phyloP scores from a whole-genome alignment of 139 green algal genomes.

The Coelastrella sp. region DNA sequence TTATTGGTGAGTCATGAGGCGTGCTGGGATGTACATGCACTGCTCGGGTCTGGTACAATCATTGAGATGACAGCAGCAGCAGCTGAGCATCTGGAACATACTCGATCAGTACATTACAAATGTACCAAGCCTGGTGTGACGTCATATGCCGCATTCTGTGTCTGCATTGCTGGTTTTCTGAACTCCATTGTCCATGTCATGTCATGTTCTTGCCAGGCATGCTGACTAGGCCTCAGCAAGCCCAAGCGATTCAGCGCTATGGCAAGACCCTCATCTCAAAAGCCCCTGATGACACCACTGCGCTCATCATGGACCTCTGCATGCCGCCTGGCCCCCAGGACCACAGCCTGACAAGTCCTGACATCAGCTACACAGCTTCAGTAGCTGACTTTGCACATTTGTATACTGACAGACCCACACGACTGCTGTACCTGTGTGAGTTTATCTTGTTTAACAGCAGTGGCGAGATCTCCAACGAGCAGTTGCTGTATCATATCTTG shows the following conservation, averaged over 20 bases:
- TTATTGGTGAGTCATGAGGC: constrained; percentile 55
- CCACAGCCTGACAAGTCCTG: background rate
- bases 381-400: constrained; percentile 90
- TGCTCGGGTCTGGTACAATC: no score
- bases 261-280: constrained; percentile 78
- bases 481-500: constrained; percentile 86
- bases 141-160: no score
- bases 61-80: background rate
- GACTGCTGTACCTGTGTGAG: constrained; percentile 84
- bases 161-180: background rate
- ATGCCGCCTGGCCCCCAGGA: constrained; percentile 39
- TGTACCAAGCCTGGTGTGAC: no score
- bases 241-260: constrained; percentile 60
- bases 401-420: constrained; percentile 78
- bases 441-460: constrained; percentile 83
- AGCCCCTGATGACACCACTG: constrained; percentile 83
- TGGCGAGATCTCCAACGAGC: constrained; percentile 51
- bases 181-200: background rate
- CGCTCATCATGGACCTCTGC: constrained; percentile 92
- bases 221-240: constrained; percentile 44
- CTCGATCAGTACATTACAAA: no score
- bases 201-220: constrained; percentile 35
- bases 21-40: no score
- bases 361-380: constrained; percentile 63
- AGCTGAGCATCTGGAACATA: background rate